Evolutionary conservation across 2,329 filamentous ascomycete genomes (phyloP).

Genomic region (Claviceps paspali): DNA sequence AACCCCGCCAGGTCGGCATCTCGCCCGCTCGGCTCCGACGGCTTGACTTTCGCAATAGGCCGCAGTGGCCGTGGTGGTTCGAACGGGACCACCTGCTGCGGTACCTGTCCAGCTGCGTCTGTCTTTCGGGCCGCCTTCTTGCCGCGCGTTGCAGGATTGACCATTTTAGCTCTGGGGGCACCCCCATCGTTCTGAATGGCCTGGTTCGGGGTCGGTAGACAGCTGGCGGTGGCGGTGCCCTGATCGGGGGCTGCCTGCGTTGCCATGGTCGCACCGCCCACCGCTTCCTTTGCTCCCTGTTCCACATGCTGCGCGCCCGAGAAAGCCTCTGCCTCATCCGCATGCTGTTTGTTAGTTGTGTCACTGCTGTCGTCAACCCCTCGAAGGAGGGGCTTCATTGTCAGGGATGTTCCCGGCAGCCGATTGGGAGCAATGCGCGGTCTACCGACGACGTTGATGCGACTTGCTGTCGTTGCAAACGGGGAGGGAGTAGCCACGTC

Average conservation of each 20-base stretch:
- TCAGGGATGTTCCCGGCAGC: conserved; percentile 1
- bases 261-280: background rate
- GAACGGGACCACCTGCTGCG: conserved; percentile 25
- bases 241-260: background rate
- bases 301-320: background rate
- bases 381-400: background rate
- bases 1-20: conserved; percentile 25
- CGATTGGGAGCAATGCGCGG: conserved; percentile 1
- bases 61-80: conserved; percentile 13
- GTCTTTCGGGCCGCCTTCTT: conserved; percentile 36
- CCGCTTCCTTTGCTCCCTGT: background rate
- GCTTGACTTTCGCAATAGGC: background rate
- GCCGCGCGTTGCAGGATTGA: conserved; percentile 36
- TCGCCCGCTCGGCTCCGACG: conserved; percentile 1
- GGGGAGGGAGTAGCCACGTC: conserved; percentile 7
- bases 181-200: background rate
- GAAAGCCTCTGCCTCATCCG: background rate
- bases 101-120: conserved; percentile 33
- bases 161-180: conserved; percentile 12
- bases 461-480: conserved; percentile 7
- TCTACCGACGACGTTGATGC: conserved; percentile 4
- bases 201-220: background rate
- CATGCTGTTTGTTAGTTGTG: background rate
- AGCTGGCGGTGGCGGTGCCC: no score
- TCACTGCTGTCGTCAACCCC: no score